phyloP scores from a whole-genome alignment of 257 asterid species.

The Solanum commersonii region DNA sequence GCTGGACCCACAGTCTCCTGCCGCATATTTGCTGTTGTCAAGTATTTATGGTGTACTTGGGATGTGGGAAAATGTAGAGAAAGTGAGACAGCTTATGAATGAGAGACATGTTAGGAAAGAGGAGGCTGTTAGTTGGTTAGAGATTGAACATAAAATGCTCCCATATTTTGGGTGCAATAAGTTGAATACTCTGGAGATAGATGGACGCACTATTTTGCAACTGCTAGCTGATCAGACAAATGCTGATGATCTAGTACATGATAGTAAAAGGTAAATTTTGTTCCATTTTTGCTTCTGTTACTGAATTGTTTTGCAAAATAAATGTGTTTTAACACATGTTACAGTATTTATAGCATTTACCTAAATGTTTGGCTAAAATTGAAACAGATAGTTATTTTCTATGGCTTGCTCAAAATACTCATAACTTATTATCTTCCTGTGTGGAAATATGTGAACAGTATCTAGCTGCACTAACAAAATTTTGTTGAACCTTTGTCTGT shows the following conservation, averaged over 20 bases:
- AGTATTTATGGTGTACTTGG: slow-evolving; percentile 44
- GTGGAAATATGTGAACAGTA: background rate
- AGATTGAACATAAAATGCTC: slow-evolving; percentile 29
- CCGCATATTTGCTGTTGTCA: slow-evolving; percentile 36
- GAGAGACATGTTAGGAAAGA: slow-evolving; percentile 18
- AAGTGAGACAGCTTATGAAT: slow-evolving; percentile 36
- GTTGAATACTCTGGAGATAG: slow-evolving; percentile 8
- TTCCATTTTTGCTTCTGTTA: background rate
- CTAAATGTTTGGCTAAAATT: background rate
- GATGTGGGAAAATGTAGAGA: slow-evolving; percentile 47
- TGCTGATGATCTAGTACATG: background rate
- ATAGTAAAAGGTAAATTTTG: slow-evolving; percentile 14
- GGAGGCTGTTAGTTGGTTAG: slow-evolving; percentile 49
- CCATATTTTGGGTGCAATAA: slow-evolving; percentile 9
- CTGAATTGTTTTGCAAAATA: background rate
- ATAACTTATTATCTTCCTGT: background rate
- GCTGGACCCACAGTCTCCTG: slow-evolving; percentile 32
- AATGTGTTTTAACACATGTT: background rate
- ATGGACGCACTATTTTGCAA: slow-evolving; percentile 16
- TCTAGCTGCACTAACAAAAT: background rate
- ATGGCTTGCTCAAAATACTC: background rate
- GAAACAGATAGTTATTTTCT: background rate
- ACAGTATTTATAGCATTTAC: background rate
- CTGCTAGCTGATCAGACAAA: slow-evolving; percentile 25
- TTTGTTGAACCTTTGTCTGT: background rate